Percentiles rank a stretch among this genome's conserved stretches.
These are phyloP conservation scores for Leccinum angustisporum DNA, from an alignment of 1,284 basidiomycete genomes.

Conservation along the genomic window DNA sequence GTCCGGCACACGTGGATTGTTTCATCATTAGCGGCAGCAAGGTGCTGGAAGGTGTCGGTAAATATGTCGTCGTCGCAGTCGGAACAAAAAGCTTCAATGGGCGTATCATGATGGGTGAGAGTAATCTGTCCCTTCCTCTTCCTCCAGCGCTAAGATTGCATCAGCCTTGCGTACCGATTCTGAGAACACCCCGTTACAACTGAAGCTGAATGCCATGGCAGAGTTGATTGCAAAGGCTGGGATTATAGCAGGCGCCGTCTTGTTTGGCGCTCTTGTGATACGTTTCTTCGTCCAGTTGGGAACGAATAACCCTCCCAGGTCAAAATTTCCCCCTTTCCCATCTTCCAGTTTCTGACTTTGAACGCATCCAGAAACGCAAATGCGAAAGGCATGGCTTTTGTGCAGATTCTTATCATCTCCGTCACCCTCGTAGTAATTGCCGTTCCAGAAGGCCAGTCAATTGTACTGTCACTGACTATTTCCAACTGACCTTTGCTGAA, in stretches of 20 bases:
- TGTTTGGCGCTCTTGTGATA: constrained; percentile 90
- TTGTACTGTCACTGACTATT: constrained; percentile 1
- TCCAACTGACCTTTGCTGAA: constrained; percentile 30
- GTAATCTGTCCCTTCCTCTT: background rate
- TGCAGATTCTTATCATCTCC: constrained; percentile 91
- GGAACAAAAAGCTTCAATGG: constrained; percentile 94
- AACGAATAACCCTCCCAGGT: constrained; percentile 52
- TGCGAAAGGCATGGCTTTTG: constrained; percentile 89
- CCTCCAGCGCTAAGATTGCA: constrained; percentile 13
- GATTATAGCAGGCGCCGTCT: constrained; percentile 74
- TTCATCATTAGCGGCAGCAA: constrained; percentile 94
- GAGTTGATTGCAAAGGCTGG: constrained; percentile 94
- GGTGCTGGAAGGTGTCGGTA: constrained; percentile 92
- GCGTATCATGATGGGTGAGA: constrained; percentile 90
- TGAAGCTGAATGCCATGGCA: constrained; percentile 90
- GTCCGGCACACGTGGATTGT: constrained; percentile 74
- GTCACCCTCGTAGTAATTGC: constrained; percentile 97
- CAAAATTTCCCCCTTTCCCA: constrained; percentile 3
- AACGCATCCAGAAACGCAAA: constrained; percentile 58
- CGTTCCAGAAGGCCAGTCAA: constrained; percentile 80
- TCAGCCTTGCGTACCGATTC: constrained; percentile 76
- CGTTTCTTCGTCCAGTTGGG: constrained; percentile 90
- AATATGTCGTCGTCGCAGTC: constrained; percentile 90
- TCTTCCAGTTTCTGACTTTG: constrained; percentile 1
- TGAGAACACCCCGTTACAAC: constrained; percentile 90